Evolutionary conservation across 805 yeast species (phyloP).

Genomic region (Kuraishia hungarica): DNA sequence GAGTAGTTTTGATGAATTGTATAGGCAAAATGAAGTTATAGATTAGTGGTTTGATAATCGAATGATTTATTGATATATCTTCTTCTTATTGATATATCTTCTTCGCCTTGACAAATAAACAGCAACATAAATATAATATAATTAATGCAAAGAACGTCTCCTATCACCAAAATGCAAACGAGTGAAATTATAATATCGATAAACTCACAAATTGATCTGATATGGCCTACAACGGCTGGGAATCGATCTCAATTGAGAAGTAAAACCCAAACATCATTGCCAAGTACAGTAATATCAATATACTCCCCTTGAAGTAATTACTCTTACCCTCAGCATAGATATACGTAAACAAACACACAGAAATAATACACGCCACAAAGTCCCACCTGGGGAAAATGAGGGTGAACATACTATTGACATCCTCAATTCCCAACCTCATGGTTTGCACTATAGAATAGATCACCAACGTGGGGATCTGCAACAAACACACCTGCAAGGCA

Average conservation of each 20-base stretch:
- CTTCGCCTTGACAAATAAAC: too few species aligned
- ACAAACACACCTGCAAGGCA: slow-evolving; percentile 87
- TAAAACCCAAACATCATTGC: slow-evolving; percentile 78
- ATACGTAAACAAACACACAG: slow-evolving; percentile 86
- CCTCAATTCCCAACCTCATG: slow-evolving; percentile 21
- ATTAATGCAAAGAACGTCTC: not conserved
- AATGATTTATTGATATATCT: too few species aligned
- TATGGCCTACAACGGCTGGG: slow-evolving; percentile 9
- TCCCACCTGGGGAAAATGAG: slow-evolving; percentile 96
- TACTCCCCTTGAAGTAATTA: slow-evolving; percentile 92
- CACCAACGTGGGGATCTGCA: slow-evolving; percentile 89
- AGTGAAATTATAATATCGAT: not conserved
- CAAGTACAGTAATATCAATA: slow-evolving; percentile 68
- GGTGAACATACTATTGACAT: slow-evolving; percentile 50
- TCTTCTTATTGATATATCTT: too few species aligned
- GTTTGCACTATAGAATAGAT: slow-evolving; percentile 55
- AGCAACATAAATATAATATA: slow-evolving; percentile 2
- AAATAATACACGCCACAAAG: slow-evolving; percentile 71
- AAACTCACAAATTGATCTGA: too few species aligned
- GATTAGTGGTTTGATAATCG: not conserved
- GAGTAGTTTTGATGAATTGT: not conserved
- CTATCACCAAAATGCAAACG: too few species aligned
- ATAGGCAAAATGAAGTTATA: not conserved
- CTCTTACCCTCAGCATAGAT: slow-evolving; percentile 95
- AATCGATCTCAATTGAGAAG: slow-evolving; percentile 38